Percentiles rank a stretch among this genome's conserved stretches.
phyloP scores from a whole-genome alignment of 768 basidiomycete species.

The Tulasnella sp. region DNA sequence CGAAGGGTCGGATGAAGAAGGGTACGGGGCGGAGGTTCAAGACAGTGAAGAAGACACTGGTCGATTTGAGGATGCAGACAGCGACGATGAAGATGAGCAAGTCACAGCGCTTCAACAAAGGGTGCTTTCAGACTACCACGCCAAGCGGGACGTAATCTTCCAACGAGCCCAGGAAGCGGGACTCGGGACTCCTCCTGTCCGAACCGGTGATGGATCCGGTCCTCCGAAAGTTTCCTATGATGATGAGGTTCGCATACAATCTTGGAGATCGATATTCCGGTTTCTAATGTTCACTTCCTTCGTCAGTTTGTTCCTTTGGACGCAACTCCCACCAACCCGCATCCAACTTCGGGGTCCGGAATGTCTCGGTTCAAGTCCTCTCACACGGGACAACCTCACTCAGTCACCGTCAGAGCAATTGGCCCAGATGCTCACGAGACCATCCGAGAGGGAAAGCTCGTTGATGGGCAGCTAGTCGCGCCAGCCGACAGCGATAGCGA shows the following conservation, averaged over 20 bases:
- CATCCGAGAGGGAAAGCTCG: conserved; percentile 23
- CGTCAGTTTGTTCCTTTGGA: conserved; percentile 20
- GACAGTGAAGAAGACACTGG: neutral
- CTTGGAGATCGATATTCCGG: neutral
- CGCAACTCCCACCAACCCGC: conserved; percentile 1
- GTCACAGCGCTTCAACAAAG: neutral
- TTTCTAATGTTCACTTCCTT: neutral
- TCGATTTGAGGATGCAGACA: neutral
- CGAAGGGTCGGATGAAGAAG: neutral
- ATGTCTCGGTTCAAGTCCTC: neutral
- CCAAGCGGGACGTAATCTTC: neutral
- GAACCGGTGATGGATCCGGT: neutral
- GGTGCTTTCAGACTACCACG: neutral
- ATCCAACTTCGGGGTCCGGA: neutral
- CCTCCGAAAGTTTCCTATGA: neutral
- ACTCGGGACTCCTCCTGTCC: neutral
- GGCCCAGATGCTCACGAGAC: conserved; percentile 16
- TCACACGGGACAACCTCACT: neutral
- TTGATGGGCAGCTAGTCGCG: conserved; percentile 16
- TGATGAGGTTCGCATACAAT: neutral
- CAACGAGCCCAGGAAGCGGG: conserved; percentile 6
- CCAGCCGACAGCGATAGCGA: conserved; percentile 23
- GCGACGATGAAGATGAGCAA: conserved; percentile 1
- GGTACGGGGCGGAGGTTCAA: neutral
- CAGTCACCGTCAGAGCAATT: conserved; percentile 17